phyloP scores from a whole-genome alignment of 257 asterid genomes.

The Solanum neorickii region DNA sequence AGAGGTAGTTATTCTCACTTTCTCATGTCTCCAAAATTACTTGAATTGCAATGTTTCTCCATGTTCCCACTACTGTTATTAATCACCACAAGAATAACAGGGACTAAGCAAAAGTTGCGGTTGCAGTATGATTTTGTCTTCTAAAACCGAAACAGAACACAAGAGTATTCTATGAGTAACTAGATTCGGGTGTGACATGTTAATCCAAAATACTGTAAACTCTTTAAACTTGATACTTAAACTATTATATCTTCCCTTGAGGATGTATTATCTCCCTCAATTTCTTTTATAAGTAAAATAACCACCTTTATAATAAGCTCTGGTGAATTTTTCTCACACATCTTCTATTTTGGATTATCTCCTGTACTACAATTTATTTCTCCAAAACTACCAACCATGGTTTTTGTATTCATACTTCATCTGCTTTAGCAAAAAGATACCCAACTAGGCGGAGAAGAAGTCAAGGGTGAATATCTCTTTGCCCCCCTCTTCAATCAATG shows the following conservation, averaged over 20 bases:
- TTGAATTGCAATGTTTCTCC: not conserved
- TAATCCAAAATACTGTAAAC: not conserved
- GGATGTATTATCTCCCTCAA: not conserved
- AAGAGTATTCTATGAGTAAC: not conserved
- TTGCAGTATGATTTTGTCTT: not conserved
- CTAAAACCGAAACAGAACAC: not conserved
- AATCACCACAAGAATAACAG: not conserved
- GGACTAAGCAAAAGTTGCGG: not conserved
- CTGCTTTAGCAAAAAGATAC: not conserved
- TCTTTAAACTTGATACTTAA: not conserved
- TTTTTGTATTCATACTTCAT: not conserved
- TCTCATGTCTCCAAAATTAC: not conserved
- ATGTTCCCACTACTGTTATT: not conserved
- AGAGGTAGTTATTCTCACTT: not conserved
- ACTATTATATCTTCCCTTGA: not conserved
- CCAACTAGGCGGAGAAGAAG: not conserved
- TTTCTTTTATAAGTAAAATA: not conserved
- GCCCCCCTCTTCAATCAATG: not conserved
- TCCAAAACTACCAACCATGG: not conserved
- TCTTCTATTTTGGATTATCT: not conserved
- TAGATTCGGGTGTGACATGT: not conserved
- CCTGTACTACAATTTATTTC: not conserved
- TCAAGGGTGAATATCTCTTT: not conserved
- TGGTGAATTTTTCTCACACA: not conserved
- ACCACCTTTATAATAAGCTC: not conserved